Conservation (phyloP, 2,329 filamentous ascomycete genomes). For the Aspergillus neotritici region DNA sequence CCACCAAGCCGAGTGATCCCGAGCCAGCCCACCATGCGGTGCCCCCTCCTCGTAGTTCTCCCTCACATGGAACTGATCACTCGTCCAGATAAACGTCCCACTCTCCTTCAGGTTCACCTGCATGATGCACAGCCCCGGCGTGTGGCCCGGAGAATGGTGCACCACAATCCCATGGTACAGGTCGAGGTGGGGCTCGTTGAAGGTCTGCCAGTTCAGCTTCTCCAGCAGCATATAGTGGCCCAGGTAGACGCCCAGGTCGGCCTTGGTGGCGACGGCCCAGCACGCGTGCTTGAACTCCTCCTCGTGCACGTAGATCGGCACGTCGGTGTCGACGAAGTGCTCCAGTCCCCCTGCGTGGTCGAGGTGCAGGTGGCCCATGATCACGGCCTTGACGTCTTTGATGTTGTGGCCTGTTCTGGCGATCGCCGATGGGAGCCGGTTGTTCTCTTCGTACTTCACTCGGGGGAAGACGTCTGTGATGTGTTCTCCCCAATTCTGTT, state of each 20-base stretch:
- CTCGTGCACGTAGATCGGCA: constrained; percentile 46
- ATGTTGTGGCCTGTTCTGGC: constrained; percentile 38
- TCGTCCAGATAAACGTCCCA: constrained; percentile 39
- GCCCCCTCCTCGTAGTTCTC: constrained; percentile 36
- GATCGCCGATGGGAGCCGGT: constrained; percentile 35
- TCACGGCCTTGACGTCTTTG: constrained; percentile 43
- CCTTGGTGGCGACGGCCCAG: constrained; percentile 40
- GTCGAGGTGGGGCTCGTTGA: constrained; percentile 36
- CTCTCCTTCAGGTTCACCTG: constrained; percentile 33
- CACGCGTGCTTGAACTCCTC: constrained; percentile 44
- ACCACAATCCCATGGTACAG: constrained; percentile 37
- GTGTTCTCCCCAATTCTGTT: constrained; percentile 31
- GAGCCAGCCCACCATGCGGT: constrained; percentile 33
- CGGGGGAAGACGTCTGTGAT: constrained; percentile 38
- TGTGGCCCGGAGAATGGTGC: constrained; percentile 35
- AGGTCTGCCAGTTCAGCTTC: constrained; percentile 41
- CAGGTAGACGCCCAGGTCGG: constrained; percentile 39
- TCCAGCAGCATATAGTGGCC: constrained; percentile 32
- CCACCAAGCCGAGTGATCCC: constrained; percentile 36
- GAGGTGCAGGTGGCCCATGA: constrained; percentile 45
- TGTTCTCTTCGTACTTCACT: constrained; percentile 26
- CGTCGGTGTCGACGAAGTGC: constrained; percentile 39
- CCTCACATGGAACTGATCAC: constrained; percentile 36
- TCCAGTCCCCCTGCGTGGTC: constrained; percentile 47
- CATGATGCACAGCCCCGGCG: constrained; percentile 32